Conservation (phyloP, 257 asterid genomes). For the Euphrasia confusa region DNA sequence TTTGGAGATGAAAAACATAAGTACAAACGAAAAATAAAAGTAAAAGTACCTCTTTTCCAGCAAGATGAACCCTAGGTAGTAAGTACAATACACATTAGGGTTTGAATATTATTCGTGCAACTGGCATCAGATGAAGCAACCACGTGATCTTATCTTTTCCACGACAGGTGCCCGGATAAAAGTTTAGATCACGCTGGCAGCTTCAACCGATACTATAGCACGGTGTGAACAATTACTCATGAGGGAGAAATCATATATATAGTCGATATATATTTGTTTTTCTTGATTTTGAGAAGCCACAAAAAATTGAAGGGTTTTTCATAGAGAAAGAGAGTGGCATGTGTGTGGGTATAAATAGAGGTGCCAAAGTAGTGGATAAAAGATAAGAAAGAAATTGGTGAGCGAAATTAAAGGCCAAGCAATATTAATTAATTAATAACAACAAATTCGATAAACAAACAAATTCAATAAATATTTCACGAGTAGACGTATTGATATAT, state of each 20-base stretch:
- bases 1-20: no score
- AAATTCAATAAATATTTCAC: no score
- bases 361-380: neutral
- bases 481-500: no score
- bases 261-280: no score
- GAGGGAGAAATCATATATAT: neutral
- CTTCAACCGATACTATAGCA: slow-evolving; percentile 55
- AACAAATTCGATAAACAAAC: neutral
- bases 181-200: slow-evolving; percentile 92
- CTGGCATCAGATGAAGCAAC: slow-evolving; percentile 63
- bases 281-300: no score
- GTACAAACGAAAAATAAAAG: no score
- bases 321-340: slow-evolving; percentile 13
- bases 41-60: slow-evolving; percentile 19
- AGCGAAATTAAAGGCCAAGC: slow-evolving; percentile 15
- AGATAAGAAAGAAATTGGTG: slow-evolving; percentile 3
- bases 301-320: neutral
- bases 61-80: slow-evolving; percentile 27
- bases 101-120: slow-evolving; percentile 25
- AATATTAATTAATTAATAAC: slow-evolving; percentile 19
- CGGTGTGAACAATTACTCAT: neutral
- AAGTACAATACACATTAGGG: slow-evolving; percentile 6
- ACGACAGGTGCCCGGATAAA: slow-evolving; percentile 20
- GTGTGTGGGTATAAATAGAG: slow-evolving; percentile 25
- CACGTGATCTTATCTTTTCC: slow-evolving; percentile 63